Percentiles rank a stretch among this genome's conserved stretches.
Evolutionary conservation across 768 basidiomycete genomes (phyloP).

Genomic region (Lactifluus pinguis): DNA sequence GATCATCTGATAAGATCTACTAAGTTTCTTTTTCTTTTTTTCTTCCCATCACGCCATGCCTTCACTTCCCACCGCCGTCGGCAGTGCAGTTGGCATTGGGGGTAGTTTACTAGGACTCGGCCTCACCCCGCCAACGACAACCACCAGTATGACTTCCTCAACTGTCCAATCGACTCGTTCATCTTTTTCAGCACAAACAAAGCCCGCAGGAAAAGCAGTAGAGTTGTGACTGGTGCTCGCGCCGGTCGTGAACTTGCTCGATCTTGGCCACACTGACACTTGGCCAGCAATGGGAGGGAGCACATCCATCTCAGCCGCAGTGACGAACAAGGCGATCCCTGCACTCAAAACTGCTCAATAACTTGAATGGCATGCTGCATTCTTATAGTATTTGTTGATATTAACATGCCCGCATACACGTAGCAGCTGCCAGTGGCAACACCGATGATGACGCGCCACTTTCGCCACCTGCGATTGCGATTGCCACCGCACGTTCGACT

Average conservation of each 20-base stretch:
- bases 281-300: constrained; percentile 18
- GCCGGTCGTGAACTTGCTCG: constrained; percentile 57
- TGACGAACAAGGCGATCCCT: constrained; percentile 51
- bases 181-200: constrained; percentile 23
- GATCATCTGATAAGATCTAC: no score
- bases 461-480: constrained; percentile 56
- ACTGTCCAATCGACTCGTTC: constrained; percentile 25
- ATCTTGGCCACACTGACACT: constrained; percentile 61
- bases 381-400: not conserved
- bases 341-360: constrained; percentile 27
- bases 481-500: constrained; percentile 23
- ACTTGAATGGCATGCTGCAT: constrained; percentile 24
- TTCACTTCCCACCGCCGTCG: no score
- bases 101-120: no score
- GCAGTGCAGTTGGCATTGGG: no score
- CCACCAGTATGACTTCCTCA: constrained; percentile 26
- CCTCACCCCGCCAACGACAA: constrained; percentile 34
- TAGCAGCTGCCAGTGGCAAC: constrained; percentile 21
- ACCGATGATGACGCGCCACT: constrained; percentile 67
- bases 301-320: constrained; percentile 19
- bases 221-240: constrained; percentile 35
- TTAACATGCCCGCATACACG: not conserved
- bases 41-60: no score
- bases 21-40: no score
- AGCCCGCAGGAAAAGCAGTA: constrained; percentile 29